Evolutionary conservation across 2,329 filamentous ascomycete genomes (phyloP), one percentile per base, ranked within the genome.

Genomic region (Cladorrhinum sp.): DNA sequence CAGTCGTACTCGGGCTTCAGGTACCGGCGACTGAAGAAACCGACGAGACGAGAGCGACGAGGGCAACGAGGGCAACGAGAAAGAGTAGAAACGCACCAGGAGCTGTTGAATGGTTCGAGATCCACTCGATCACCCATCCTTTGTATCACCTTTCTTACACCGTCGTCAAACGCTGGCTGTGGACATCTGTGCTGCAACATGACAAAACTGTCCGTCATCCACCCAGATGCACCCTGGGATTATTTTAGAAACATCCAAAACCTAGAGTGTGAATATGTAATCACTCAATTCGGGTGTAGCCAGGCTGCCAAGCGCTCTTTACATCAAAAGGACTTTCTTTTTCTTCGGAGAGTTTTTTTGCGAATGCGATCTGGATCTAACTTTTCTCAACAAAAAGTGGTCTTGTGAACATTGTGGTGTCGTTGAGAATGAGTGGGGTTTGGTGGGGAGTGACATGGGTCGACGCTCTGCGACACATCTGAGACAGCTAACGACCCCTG

Each of bases 391-490:
- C 12, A 54, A 61, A 9, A 55, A 51, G 25, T 48, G 27, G 45
- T n/a, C 23, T 38, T 12, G 25, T 36, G 25, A 45, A 20, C 55
- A 45, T 29, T 29, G 9, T 29, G 12, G 54, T 9, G 48, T 32
- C 22, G 29, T 6, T 22, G 58, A 57, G 25, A 50, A 49, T 60
- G 48, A 55, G 36, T 41, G 27, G 58, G 27, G 45, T 58, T 55
- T 53, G 29, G 50, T 50, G 56, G 57, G 57, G 55, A 57, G 62
- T 61, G 56, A 65, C 64, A 66, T 62, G 65, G 63, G 64, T 59
- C 55, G 48, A 45, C 65, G 59, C 63, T 68, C 74, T 78, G 76
- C 71, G 73, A 78, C 77, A 77, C 70, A 77, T 76, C 74, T 77
- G 76, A 78, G 74, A 78, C 76, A 66, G 57, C 22, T 50, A 63